Percentiles rank a stretch among this genome's conserved stretches.
phyloP scores from a whole-genome alignment of 768 basidiomycete genomes.

The Mycena vitilis region DNA sequence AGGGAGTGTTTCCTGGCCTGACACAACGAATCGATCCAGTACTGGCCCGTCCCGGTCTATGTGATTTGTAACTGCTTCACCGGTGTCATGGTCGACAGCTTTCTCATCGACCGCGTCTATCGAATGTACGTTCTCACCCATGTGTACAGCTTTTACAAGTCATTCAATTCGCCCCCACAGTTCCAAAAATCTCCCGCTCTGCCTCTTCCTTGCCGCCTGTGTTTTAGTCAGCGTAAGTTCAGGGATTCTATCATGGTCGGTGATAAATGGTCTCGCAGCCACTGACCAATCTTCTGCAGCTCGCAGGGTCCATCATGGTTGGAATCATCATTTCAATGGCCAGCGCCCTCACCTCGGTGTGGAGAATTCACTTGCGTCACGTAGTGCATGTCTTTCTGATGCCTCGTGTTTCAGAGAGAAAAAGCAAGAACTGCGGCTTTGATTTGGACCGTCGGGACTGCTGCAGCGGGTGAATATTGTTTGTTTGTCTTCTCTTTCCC shows the following conservation, averaged over 20 bases:
- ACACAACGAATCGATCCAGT: neutral
- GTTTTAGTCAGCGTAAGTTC: neutral
- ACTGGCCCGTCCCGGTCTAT: neutral
- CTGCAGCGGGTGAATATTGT: neutral
- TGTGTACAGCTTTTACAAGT: neutral
- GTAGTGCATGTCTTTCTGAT: neutral
- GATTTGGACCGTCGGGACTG: conserved; percentile 1
- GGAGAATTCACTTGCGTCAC: too few species aligned
- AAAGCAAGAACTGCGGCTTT: neutral
- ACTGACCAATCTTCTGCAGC: neutral
- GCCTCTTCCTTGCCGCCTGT: neutral
- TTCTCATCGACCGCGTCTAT: conserved; percentile 9
- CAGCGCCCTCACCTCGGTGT: neutral
- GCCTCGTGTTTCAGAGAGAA: neutral
- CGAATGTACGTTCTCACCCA: conserved; percentile 1
- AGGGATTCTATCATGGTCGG: neutral
- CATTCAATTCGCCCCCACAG: neutral
- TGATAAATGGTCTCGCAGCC: too few species aligned
- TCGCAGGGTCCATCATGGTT: neutral
- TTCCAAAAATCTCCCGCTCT: neutral
- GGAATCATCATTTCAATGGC: neutral
- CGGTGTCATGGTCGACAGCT: conserved; percentile 8
- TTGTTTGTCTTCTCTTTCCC: neutral
- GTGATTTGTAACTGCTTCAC: neutral
- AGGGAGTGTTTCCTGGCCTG: too few species aligned